These are phyloP conservation scores for Rhizopus delemar DNA, from an alignment of 371 early-diverging fungal species.

Conservation along the genomic window DNA sequence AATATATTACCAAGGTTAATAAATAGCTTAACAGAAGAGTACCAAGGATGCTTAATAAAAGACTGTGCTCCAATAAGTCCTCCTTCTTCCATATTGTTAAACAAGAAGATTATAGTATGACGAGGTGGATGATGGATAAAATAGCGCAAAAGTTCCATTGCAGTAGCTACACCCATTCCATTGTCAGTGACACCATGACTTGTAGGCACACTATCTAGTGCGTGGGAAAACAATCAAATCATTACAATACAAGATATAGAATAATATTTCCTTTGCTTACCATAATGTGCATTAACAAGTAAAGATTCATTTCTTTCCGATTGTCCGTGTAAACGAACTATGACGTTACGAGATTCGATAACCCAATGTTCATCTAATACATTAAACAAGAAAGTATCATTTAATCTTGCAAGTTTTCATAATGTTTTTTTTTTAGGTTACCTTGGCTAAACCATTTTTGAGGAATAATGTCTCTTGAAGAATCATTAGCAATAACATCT, in stretches of 20 bases:
- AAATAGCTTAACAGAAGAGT: slow-evolving; percentile 68
- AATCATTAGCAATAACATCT: slow-evolving; percentile 46
- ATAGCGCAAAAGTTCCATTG: slow-evolving; percentile 70
- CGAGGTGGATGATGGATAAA: slow-evolving; percentile 59
- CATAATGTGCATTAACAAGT: slow-evolving; percentile 60
- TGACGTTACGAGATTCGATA: slow-evolving; percentile 52
- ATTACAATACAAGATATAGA: not conserved
- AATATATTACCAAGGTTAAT: slow-evolving; percentile 69
- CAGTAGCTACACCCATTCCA: slow-evolving; percentile 74
- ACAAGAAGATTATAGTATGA: slow-evolving; percentile 73
- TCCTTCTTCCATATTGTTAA: slow-evolving; percentile 87
- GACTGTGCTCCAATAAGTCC: slow-evolving; percentile 73
- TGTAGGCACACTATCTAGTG: slow-evolving; percentile 70
- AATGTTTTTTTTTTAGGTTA: slow-evolving; percentile 36
- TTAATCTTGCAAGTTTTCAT: slow-evolving; percentile 15
- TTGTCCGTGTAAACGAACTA: slow-evolving; percentile 50
- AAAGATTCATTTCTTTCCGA: slow-evolving; percentile 50
- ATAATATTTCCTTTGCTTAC: slow-evolving; percentile 25
- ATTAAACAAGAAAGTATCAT: slow-evolving; percentile 25
- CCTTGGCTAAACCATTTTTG: slow-evolving; percentile 32
- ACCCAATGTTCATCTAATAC: slow-evolving; percentile 38
- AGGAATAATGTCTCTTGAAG: slow-evolving; percentile 17
- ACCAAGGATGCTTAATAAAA: slow-evolving; percentile 81
- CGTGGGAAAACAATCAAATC: not conserved
- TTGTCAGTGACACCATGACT: slow-evolving; percentile 86